Percentiles rank a stretch among this genome's conserved stretches.
These are phyloP conservation scores for Oehlia diaphana DNA, from an alignment of 192 early-diverging fungal species.

Conservation along the genomic window DNA sequence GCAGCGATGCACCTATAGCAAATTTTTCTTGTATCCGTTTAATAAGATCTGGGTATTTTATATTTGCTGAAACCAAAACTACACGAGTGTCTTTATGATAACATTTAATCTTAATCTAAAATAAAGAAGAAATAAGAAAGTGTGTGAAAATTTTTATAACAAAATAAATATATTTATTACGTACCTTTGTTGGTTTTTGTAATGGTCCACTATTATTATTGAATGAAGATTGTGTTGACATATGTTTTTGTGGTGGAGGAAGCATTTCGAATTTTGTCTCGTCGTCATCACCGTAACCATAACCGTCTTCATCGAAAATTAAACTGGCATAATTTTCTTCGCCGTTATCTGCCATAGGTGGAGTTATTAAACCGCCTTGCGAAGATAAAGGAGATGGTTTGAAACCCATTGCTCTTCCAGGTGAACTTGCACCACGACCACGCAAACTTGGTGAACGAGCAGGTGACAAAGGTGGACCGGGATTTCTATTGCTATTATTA, in stretches of 20 bases:
- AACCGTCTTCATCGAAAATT: background rate
- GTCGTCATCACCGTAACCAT: conserved; percentile 14
- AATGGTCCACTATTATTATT: background rate
- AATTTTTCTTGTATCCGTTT: conserved; percentile 65
- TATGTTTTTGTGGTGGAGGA: conserved; percentile 34
- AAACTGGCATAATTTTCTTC: background rate
- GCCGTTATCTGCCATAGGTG: background rate
- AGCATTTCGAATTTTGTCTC: conserved; percentile 32
- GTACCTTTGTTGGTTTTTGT: background rate
- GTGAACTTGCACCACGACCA: background rate
- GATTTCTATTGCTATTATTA: conserved; percentile 5
- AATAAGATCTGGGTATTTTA: conserved; percentile 54
- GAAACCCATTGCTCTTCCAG: background rate
- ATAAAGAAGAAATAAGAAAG: background rate
- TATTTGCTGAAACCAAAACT: conserved; percentile 52
- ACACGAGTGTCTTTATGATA: conserved; percentile 69
- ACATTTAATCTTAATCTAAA: conserved; percentile 60
- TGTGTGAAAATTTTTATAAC: background rate
- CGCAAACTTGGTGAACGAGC: background rate
- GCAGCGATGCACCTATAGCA: conserved; percentile 43
- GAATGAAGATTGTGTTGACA: background rate
- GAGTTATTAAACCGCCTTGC: background rate
- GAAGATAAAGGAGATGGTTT: background rate
- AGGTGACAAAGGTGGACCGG: background rate
- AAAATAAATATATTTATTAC: background rate